Base-by-base conservation (phyloP, 2,329 filamentous ascomycete genomes). In the Ceratocystis lukuohia region DNA sequence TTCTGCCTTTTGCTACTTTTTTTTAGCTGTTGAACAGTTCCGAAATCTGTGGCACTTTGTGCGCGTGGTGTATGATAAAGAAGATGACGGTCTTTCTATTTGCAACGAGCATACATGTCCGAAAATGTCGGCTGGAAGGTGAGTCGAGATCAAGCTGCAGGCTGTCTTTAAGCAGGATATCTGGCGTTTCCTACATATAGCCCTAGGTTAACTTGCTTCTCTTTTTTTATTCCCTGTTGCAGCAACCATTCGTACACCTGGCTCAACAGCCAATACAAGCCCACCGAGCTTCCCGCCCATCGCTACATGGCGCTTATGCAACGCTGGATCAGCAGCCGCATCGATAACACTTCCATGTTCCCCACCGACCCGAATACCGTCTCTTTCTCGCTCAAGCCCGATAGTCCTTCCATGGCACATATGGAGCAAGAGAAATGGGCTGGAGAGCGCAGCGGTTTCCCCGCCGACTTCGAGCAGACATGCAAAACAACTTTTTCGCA, bases 241-340 rank as follows among this genome's bases (percentile, higher is more conserved):
- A 81, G 79, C 48, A 89, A 89, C 70, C 84, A 91, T 74, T 91
- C 88, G 37, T 93, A 92, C 76, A 92, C 88, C 61, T 94, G 89
- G 89, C 82, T 93, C 65, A 90, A 92, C 75, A 85, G 85, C 71
- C 84, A 87, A 70, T 85, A 85, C 71, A 83, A 86, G 73, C 88
- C 88, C 25, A 88, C 90, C 69, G 89, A 91, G 75, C 86, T 93
- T 56, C 88, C 89, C 5, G 89, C 89, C 6, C 85, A 85, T 68
- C 88, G 89, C 73, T 94, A 93, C 76, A 91, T 93, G 74, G 87
- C 88, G 70, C 83, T 91, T 20, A 90, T 94, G 71, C 88, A 92
- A 75, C 88, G 89, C 71, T 94, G 89, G 89, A 91, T 93, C 71
- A 85, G 87, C 65, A 88, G 88, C 75, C 93, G 93, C 76, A 86